Evolutionary conservation across 2,329 filamentous ascomycete species (phyloP).

Genomic region (Zymoseptoria tritici): DNA sequence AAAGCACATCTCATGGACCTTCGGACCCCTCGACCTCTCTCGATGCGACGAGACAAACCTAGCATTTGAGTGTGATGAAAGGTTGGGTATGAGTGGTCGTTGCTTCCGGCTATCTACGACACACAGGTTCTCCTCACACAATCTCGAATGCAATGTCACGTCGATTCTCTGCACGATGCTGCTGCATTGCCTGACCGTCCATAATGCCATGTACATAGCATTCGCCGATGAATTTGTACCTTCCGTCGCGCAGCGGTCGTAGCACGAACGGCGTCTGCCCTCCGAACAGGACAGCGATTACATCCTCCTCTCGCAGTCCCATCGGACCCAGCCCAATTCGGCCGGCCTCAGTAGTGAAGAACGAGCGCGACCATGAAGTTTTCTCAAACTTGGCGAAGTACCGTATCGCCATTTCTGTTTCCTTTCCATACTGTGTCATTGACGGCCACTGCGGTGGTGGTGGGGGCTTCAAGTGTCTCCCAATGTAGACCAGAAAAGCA

Average conservation of each 20-base stretch:
- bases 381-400: neutral
- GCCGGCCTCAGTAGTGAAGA: slow-evolving; percentile 3
- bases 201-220: slow-evolving; percentile 7
- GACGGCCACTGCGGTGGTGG: neutral
- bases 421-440: neutral
- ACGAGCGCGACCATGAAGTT: neutral
- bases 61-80: too few species aligned
- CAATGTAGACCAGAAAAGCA: neutral
- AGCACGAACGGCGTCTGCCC: slow-evolving; percentile 1
- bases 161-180: neutral
- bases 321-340: slow-evolving; percentile 3
- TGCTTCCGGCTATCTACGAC: too few species aligned
- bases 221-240: slow-evolving; percentile 3
- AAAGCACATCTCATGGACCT: neutral
- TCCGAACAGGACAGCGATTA: slow-evolving; percentile 1
- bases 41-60: neutral
- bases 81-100: too few species aligned
- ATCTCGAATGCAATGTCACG: neutral
- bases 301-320: neutral
- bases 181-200: slow-evolving; percentile 4
- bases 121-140: neutral
- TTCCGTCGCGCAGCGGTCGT: neutral
- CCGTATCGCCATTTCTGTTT: neutral
- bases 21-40: neutral
- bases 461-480: neutral